Conservation (phyloP, 108 stramenopile species). For the Aurantiochytrium sp. region DNA sequence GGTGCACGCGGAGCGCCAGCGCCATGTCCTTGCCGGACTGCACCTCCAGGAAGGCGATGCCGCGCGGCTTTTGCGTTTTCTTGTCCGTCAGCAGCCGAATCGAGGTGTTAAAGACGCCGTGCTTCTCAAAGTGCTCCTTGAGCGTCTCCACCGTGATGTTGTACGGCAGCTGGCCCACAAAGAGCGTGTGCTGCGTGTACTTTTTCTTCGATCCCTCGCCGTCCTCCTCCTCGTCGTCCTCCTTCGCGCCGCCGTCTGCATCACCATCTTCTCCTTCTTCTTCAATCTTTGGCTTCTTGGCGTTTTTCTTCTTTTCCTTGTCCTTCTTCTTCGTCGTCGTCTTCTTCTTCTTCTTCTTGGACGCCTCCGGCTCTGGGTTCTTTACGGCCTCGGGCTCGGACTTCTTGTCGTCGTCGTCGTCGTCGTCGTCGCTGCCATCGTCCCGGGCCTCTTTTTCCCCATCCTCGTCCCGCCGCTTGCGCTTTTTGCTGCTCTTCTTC, state of each 20-base stretch:
- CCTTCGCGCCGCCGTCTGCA: neutral
- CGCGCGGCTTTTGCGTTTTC: neutral
- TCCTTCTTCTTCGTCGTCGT: neutral
- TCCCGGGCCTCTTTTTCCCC: no score
- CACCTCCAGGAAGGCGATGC: neutral
- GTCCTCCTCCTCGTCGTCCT: neutral
- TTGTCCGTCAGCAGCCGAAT: slow-evolving; percentile 25
- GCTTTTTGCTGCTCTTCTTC: slow-evolving; percentile 16
- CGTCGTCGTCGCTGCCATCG: neutral
- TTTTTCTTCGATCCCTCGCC: neutral
- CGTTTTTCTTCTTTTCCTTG: neutral
- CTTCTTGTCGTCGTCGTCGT: neutral
- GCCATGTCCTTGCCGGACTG: neutral
- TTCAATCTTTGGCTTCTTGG: neutral
- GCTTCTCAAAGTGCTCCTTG: neutral
- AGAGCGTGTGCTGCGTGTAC: neutral
- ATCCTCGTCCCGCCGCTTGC: neutral
- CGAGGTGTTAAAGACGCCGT: neutral
- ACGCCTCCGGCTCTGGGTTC: neutral
- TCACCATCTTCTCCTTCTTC: neutral
- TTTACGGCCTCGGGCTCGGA: neutral
- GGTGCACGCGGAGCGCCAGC: slow-evolving; percentile 4
- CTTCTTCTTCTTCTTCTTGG: neutral
- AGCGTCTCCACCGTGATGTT: neutral
- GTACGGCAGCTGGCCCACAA: slow-evolving; percentile 29